Evolutionary conservation across 2,329 filamentous ascomycete genomes (phyloP), one percentile per base, ranked within the genome.

Genomic region (Aspergillus bombycis): DNA sequence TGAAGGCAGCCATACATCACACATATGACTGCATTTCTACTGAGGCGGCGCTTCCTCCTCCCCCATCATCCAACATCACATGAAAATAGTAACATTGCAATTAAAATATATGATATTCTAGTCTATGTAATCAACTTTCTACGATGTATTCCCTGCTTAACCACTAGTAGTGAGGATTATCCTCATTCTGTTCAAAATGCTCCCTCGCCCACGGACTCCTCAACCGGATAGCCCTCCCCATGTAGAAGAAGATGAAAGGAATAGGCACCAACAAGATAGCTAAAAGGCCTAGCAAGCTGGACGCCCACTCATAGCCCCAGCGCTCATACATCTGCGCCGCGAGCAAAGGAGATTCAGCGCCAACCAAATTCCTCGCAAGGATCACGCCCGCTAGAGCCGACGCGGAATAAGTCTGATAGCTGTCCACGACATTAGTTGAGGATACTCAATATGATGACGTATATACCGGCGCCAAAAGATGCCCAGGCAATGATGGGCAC

Each of bases 401-500:
- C 1, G 90, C 89, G 0, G 89, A 86, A 73, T 91, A 91, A 0
- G 87, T 87, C 0, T 89, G 90, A 70, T 92, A 91, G 7, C 88
- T 88, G 65, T 87, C 88, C 46, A 91, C 86, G 82, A 92, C 90
- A 77, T 92, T 92, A 92, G 75, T 92, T 89, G 66, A 91, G 89
- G 7, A 88, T 90, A 16, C 88, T 88, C 84, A 91, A 89, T 77
- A 91, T 91, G 59, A 91, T 90, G 36, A 85, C 80, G 62, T 89
- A 90, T 70, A 92, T 91, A 60, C 89, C 89, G 43, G 92, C 87
- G 14, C 89, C 90, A 60, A 92, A 86, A 61, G 91, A 81, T 2
- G 82, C 82, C 1, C 84, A 84, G 62, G 88, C 90, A 55, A 91
- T 77, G 81, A 90, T 87, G 8, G 87, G 87, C 0, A 84, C 87